phyloP scores from a whole-genome alignment of 345 rosid species.

The Melaleuca alternifolia region DNA sequence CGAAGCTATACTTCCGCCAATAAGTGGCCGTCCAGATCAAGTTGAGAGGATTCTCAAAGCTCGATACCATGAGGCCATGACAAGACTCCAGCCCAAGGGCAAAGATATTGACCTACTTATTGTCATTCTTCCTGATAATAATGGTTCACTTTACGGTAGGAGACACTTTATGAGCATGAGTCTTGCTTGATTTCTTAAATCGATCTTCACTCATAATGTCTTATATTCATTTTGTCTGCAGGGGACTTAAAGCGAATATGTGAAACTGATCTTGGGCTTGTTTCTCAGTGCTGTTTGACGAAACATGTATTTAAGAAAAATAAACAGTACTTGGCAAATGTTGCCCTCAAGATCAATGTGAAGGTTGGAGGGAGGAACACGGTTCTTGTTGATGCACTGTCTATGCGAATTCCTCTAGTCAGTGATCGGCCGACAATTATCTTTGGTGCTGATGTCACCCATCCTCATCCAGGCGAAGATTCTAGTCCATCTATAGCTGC shows the following conservation, averaged over 20 bases:
- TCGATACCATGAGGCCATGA: slow-evolving; percentile 77
- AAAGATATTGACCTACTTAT: slow-evolving; percentile 93
- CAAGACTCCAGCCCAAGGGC: slow-evolving; percentile 42
- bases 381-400: slow-evolving; percentile 88
- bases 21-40: slow-evolving; percentile 79
- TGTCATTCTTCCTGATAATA: slow-evolving; percentile 90
- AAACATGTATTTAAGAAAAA: slow-evolving; percentile 84
- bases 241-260: slow-evolving; percentile 97
- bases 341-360: slow-evolving; percentile 87
- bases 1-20: slow-evolving; percentile 63
- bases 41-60: slow-evolving; percentile 78
- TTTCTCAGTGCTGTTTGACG: slow-evolving; percentile 93
- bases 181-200: neutral
- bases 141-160: slow-evolving; percentile 95
- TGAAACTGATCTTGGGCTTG: slow-evolving; percentile 96
- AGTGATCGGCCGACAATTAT: slow-evolving; percentile 92
- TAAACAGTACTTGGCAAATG: slow-evolving; percentile 91
- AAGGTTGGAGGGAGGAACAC: slow-evolving; percentile 99
- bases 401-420: slow-evolving; percentile 88
- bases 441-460: slow-evolving; percentile 99
- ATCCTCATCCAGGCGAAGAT: slow-evolving; percentile 99
- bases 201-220: neutral
- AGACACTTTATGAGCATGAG: neutral
- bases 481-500: slow-evolving; percentile 99
- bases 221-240: slow-evolving; percentile 8